These are phyloP conservation scores for Syzygium oleosum DNA, from an alignment of 345 rosid species.

Conservation along the genomic window DNA sequence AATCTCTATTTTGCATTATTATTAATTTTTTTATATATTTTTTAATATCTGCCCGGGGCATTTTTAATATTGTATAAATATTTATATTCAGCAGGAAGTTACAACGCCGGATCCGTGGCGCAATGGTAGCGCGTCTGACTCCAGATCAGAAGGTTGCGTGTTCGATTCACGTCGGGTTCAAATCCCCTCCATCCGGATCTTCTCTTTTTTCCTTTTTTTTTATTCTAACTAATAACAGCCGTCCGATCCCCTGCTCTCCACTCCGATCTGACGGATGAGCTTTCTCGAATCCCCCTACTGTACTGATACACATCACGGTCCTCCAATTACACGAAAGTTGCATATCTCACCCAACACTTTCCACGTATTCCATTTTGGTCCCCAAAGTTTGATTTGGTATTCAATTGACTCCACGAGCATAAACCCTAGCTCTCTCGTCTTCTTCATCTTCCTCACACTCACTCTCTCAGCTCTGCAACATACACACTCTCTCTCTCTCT, in stretches of 20 bases:
- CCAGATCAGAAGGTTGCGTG: constrained; percentile 98
- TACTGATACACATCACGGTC: not conserved
- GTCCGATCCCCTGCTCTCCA: not conserved
- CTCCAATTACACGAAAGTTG: not conserved
- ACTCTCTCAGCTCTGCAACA: not conserved
- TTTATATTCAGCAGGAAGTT: fast-evolving
- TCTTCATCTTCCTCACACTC: not conserved
- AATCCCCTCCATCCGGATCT: not conserved
- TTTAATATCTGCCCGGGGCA: not conserved
- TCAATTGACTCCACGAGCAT: not conserved
- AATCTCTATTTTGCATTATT: not conserved
- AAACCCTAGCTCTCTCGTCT: not conserved
- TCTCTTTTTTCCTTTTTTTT: not conserved
- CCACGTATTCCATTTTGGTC: not conserved
- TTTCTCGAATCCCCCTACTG: not conserved
- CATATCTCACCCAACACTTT: not conserved
- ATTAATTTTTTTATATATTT: no score
- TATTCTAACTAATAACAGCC: not conserved
- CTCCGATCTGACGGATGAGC: not conserved
- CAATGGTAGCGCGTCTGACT: constrained; percentile 99
- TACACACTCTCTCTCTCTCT: not conserved
- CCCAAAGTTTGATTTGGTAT: not conserved
- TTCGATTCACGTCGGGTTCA: constrained; percentile 95
- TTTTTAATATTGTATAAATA: not conserved
- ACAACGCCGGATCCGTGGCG: constrained; percentile 58